Percentiles rank a stretch among this genome's conserved stretches.
Evolutionary conservation across 306 rosid genomes (phyloP).

Genomic region (Sindora glabra): DNA sequence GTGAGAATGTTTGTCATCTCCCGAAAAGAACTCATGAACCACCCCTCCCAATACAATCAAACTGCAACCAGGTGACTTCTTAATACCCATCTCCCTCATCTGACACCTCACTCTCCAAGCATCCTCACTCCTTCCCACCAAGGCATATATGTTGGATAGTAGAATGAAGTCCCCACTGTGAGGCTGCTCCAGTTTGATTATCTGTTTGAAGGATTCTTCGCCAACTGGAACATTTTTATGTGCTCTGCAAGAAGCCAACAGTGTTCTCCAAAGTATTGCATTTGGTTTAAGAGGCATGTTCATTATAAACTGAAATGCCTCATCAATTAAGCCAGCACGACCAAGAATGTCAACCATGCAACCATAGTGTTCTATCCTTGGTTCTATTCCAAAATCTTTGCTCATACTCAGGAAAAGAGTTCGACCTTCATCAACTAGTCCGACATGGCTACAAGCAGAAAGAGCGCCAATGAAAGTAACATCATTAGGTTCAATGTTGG

Average conservation of each 20-base stretch:
- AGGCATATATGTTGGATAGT: constrained; percentile 47
- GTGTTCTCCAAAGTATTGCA: constrained; percentile 55
- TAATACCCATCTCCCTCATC: constrained; percentile 39
- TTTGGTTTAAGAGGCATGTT: constrained; percentile 51
- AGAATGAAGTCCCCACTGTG: constrained; percentile 63
- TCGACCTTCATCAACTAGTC: constrained; percentile 48
- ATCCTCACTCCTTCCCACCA: constrained; percentile 38
- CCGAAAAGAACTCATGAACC: constrained; percentile 50
- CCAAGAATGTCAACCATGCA: constrained; percentile 70
- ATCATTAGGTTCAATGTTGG: constrained; percentile 36
- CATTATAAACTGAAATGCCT: constrained; percentile 41
- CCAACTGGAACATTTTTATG: constrained; percentile 39
- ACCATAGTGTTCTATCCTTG: constrained; percentile 57
- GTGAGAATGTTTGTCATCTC: constrained; percentile 38
- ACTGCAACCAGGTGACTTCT: constrained; percentile 58
- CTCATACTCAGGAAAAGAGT: constrained; percentile 41
- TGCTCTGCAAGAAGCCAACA: constrained; percentile 53
- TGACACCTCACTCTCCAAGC: constrained; percentile 38
- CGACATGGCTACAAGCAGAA: constrained; percentile 55
- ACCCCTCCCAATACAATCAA: constrained; percentile 48
- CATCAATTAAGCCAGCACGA: constrained; percentile 47
- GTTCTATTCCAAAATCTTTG: constrained; percentile 36
- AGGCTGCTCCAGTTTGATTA: constrained; percentile 35
- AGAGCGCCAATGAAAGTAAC: constrained; percentile 49
- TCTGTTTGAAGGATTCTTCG: constrained; percentile 41